These are phyloP conservation scores for Yamadazyma sp. DNA, from an alignment of 805 yeast genomes.

Conservation along the genomic window DNA sequence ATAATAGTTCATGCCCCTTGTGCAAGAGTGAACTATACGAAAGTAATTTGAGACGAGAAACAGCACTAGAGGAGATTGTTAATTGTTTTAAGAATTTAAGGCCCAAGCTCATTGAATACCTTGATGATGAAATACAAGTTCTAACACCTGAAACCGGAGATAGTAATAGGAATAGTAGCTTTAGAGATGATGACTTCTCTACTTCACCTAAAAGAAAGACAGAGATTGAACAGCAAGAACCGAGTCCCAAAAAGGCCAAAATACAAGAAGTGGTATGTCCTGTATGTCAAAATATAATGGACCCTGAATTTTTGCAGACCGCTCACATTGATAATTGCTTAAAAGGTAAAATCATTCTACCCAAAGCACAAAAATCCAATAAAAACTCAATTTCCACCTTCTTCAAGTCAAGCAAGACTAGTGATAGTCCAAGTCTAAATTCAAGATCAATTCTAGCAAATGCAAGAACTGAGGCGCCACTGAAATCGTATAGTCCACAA, in stretches of 20 bases:
- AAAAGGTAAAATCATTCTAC: constrained; percentile 22
- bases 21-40: constrained; percentile 72
- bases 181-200: neutral
- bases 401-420: constrained; percentile 18
- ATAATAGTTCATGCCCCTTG: constrained; percentile 66
- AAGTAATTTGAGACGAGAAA: constrained; percentile 63
- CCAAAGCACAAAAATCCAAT: constrained; percentile 5
- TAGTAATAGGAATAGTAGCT: neutral
- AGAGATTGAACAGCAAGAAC: neutral
- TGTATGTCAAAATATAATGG: constrained; percentile 55
- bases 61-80: constrained; percentile 69
- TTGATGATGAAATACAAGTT: too few relatives aligned
- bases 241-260: constrained; percentile 11
- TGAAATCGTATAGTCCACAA: constrained; percentile 4
- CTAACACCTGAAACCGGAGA: neutral
- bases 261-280: constrained; percentile 58
- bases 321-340: constrained; percentile 65
- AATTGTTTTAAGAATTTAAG: constrained; percentile 44
- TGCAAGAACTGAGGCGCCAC: neutral
- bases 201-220: neutral
- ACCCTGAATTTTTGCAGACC: constrained; percentile 52
- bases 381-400: constrained; percentile 25
- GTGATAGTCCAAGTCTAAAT: neutral
- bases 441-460: constrained; percentile 2
- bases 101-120: neutral